These are phyloP conservation scores for Beauveria pseudobassiana DNA, from an alignment of 2,329 filamentous ascomycete genomes.

Conservation along the genomic window DNA sequence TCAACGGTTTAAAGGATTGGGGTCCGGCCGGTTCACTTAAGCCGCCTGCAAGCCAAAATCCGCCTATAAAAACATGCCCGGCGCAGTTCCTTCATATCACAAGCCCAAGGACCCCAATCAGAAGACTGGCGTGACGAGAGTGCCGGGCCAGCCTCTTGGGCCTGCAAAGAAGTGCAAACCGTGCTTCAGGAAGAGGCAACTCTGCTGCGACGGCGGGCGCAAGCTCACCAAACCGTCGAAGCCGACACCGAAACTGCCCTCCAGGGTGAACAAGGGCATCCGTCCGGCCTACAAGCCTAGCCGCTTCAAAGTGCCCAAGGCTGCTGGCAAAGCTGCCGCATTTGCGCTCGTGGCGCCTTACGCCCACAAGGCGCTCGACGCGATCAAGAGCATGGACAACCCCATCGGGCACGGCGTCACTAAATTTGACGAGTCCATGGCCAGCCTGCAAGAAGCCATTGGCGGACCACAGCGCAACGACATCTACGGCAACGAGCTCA, in stretches of 20 bases:
- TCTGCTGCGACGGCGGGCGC: not conserved
- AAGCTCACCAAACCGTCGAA: not conserved
- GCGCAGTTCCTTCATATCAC: not conserved
- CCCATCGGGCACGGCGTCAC: conserved; percentile 1
- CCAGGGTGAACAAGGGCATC: not conserved
- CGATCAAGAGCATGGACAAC: not conserved
- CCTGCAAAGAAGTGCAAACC: not conserved
- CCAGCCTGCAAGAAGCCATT: conserved; percentile 1
- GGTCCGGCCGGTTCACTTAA: not conserved
- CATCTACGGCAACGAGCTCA: conserved; percentile 2
- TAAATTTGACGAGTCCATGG: conserved; percentile 3
- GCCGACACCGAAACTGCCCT: not conserved
- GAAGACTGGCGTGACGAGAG: not conserved
- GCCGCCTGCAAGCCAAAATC: not conserved
- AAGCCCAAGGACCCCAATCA: not conserved
- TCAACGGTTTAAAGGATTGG: not conserved
- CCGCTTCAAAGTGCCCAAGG: not conserved
- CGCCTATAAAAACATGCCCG: not conserved
- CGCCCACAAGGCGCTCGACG: not conserved
- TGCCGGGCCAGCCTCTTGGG: not conserved
- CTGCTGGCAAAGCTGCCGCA: not conserved
- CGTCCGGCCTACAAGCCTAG: not conserved
- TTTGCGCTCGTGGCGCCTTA: not conserved
- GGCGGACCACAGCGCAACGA: conserved; percentile 1
- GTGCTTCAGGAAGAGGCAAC: not conserved